Conservation (phyloP, 179 eudicot species). For the Vitellaria paradoxa region DNA sequence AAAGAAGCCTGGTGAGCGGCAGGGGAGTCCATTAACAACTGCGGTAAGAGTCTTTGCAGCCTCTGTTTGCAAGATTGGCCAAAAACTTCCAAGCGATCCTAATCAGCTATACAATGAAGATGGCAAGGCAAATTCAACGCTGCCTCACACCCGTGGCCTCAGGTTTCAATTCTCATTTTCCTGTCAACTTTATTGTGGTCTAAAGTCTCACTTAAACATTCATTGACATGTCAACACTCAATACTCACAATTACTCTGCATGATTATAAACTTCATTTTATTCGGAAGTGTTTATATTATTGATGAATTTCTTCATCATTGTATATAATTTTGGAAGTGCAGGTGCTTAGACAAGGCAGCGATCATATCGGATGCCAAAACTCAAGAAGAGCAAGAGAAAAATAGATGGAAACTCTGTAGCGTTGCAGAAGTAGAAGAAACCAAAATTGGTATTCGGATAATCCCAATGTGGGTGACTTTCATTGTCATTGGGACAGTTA, state of each 20-base stretch:
- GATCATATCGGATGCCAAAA: constrained; percentile 19
- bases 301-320: not conserved
- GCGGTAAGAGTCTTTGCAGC: constrained; percentile 42
- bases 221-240: too few species aligned
- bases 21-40: constrained; percentile 50
- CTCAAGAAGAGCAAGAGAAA: constrained; percentile 27
- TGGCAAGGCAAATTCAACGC: not conserved
- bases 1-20: constrained; percentile 19
- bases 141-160: constrained; percentile 35
- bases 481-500: constrained; percentile 45
- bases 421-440: constrained; percentile 61
- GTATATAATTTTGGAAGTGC: not conserved
- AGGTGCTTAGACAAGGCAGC: constrained; percentile 72
- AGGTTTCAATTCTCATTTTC: constrained; percentile 22
- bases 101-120: constrained; percentile 28
- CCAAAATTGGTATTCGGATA: constrained; percentile 45
- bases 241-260: not conserved
- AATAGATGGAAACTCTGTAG: constrained; percentile 54
- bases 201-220: too few species aligned
- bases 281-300: not conserved
- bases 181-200: too few species aligned
- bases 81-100: constrained; percentile 20
- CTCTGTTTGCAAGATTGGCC: constrained; percentile 26
- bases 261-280: not conserved
- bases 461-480: constrained; percentile 62